Evolutionary conservation across 768 basidiomycete species (phyloP), one percentile per base, ranked within the genome.

Genomic region (Hysterangium stoloniferum): DNA sequence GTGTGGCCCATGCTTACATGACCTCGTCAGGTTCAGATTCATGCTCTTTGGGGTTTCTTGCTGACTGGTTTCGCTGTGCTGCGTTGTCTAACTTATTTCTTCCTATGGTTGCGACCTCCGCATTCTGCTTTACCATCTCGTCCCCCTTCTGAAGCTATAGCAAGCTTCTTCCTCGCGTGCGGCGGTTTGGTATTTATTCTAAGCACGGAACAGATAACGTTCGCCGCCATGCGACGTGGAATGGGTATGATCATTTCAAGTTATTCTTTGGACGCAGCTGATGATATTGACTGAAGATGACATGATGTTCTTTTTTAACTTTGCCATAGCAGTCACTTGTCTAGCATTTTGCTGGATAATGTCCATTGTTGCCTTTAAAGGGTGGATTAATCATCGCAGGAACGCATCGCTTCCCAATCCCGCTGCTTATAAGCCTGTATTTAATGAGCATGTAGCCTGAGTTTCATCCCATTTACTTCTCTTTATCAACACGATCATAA

Each of bases 131-230:
- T 90, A 12, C 95, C 95, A 1, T 89, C 87, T 12, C 80, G 93
- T 7, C 95, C 95, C 4, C 95, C 94, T 0, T 94, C 94, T 0
- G 95, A 98, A 69, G 85, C 85, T 4, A 67, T 98, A 34, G 88
- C 84, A 13, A 78, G 87, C 52, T 88, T 97, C 67, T 86, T 86
- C 68, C 72, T 94, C 44, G 78, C 92, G 6, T 84, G 84, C 48
- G 94, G 94, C 40, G 95, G 95, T 8, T 64, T 97, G 52, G 75
- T 82, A 44, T 97, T 97, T 68, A 88, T 94, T 64, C 78, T 92
- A 52, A 90, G 86, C 31, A 85, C 84, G 6, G 93, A 97, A 67
- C 90, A 95, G 59, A 64, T 97, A 19, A 87, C 88, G 3, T 78
- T 88, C 54, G 86, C 88, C 11, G 92, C 93, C 15, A 96, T 97